A percentile compares a stretch with the other conserved stretches of the same genome.
phyloP scores from a whole-genome alignment of 2,329 filamentous ascomycete genomes.

The Colletotrichum tofieldiae region DNA sequence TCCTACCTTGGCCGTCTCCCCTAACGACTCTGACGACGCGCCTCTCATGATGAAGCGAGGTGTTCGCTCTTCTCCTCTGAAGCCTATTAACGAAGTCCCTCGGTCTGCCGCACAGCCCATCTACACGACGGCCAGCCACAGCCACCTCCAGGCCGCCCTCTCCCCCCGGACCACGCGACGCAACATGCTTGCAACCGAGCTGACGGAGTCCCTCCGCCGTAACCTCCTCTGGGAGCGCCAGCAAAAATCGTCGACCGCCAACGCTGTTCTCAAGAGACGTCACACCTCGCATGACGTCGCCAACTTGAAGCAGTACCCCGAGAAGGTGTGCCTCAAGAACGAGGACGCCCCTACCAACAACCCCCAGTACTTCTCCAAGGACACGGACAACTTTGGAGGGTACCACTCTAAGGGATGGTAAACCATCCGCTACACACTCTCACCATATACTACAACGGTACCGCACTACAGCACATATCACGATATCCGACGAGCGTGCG shows the following conservation, averaged over 20 bases:
- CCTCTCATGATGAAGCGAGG: conserved; percentile 77
- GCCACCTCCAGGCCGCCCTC: conserved; percentile 79
- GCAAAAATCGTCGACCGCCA: conserved; percentile 91
- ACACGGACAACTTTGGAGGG: conserved; percentile 75
- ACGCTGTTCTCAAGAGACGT: conserved; percentile 89
- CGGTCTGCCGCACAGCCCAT: conserved; percentile 84
- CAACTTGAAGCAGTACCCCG: conserved; percentile 87
- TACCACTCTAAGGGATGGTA: conserved; percentile 93
- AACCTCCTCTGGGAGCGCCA: conserved; percentile 96
- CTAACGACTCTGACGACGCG: conserved; percentile 74
- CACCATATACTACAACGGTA: conserved; percentile 17
- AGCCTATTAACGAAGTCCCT: conserved; percentile 74
- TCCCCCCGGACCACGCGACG: conserved; percentile 93
- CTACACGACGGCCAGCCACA: conserved; percentile 74
- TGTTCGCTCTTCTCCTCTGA: conserved; percentile 63
- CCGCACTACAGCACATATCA: conserved; percentile 37
- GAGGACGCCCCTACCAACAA: conserved; percentile 77
- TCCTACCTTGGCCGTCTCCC: conserved; percentile 63
- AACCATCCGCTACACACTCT: conserved; percentile 6
- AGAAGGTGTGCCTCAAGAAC: conserved; percentile 72
- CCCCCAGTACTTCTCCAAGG: conserved; percentile 88
- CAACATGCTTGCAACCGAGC: conserved; percentile 95
- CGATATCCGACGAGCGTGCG: conserved; percentile 35
- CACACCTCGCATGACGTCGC: conserved; percentile 94
- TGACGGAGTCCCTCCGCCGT: conserved; percentile 92